Conservation (phyloP, 345 rosid genomes). For the Leavenworthia alabamica region DNA sequence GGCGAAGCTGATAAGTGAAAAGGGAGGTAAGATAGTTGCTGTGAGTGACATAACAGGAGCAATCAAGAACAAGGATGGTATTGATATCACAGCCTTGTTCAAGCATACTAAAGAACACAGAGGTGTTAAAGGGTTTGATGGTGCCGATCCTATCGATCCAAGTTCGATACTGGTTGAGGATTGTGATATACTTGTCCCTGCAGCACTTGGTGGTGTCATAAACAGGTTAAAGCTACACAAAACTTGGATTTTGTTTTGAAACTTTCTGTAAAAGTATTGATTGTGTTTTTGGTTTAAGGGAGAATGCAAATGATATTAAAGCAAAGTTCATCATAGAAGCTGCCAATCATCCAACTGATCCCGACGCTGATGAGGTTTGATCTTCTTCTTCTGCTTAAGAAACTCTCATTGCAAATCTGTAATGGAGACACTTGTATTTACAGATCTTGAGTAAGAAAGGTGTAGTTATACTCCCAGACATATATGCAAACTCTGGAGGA, state of each 20-base stretch:
- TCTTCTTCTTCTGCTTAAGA: neutral
- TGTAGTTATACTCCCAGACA: constrained; percentile 88
- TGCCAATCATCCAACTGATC: constrained; percentile 96
- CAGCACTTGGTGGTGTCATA: constrained; percentile 96
- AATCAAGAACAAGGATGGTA: constrained; percentile 75
- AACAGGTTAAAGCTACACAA: constrained; percentile 49
- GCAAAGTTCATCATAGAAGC: constrained; percentile 91
- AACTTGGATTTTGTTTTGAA: neutral
- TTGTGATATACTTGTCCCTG: constrained; percentile 86
- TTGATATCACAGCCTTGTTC: constrained; percentile 59
- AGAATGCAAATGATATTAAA: constrained; percentile 76
- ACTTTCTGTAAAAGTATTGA: neutral
- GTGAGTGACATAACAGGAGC: constrained; percentile 86
- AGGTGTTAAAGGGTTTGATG: constrained; percentile 82
- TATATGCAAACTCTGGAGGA: constrained; percentile 93
- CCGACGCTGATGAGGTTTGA: constrained; percentile 80
- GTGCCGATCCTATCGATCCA: constrained; percentile 51
- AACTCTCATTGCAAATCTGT: neutral
- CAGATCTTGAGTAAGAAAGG: constrained; percentile 88
- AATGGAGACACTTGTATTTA: neutral
- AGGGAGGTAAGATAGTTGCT: constrained; percentile 82
- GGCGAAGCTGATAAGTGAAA: constrained; percentile 65
- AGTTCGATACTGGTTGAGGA: constrained; percentile 65
- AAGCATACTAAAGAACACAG: constrained; percentile 53
- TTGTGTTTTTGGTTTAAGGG: constrained; percentile 39